These are phyloP conservation scores for Curvularia sp. DNA, from an alignment of 2,329 filamentous ascomycete species.

Conservation along the genomic window DNA sequence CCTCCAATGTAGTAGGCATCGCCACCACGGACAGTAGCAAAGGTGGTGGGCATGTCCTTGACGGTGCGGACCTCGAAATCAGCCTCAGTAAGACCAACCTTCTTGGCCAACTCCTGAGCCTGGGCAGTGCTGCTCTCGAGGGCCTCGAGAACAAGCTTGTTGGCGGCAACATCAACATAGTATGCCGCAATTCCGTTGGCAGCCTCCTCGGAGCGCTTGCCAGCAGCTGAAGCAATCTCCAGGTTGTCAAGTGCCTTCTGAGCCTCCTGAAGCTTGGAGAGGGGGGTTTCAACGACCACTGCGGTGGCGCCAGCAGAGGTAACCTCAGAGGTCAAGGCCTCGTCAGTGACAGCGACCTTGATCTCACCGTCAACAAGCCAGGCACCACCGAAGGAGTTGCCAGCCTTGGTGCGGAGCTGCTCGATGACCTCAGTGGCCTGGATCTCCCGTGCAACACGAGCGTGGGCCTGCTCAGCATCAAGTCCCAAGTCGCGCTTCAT, in stretches of 20 bases:
- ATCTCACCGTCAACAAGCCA: conserved; percentile 51
- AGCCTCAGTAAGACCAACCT: conserved; percentile 48
- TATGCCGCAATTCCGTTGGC: conserved; percentile 47
- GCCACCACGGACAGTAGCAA: conserved; percentile 48
- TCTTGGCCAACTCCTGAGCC: conserved; percentile 47
- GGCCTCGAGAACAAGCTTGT: conserved; percentile 53
- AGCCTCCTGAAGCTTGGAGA: conserved; percentile 49
- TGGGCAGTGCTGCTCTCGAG: conserved; percentile 47
- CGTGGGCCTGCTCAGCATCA: conserved; percentile 49
- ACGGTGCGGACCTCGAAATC: conserved; percentile 52
- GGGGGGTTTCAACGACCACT: conserved; percentile 43
- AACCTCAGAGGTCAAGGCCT: conserved; percentile 47
- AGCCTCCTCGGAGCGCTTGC: conserved; percentile 30
- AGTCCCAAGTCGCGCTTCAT: conserved; percentile 56
- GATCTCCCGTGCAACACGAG: conserved; percentile 51
- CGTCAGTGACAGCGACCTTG: conserved; percentile 51
- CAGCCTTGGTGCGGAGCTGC: conserved; percentile 41
- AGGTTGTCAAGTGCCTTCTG: conserved; percentile 50
- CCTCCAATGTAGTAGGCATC: conserved; percentile 50
- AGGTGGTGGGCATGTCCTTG: conserved; percentile 44
- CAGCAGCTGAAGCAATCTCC: conserved; percentile 37
- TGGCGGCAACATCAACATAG: conserved; percentile 51
- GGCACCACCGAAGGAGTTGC: conserved; percentile 50
- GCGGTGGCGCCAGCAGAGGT: conserved; percentile 48
- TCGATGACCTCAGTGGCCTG: conserved; percentile 50